Evolutionary conservation across 148 eudicot genomes (phyloP).

Genomic region (Cornus controversa): DNA sequence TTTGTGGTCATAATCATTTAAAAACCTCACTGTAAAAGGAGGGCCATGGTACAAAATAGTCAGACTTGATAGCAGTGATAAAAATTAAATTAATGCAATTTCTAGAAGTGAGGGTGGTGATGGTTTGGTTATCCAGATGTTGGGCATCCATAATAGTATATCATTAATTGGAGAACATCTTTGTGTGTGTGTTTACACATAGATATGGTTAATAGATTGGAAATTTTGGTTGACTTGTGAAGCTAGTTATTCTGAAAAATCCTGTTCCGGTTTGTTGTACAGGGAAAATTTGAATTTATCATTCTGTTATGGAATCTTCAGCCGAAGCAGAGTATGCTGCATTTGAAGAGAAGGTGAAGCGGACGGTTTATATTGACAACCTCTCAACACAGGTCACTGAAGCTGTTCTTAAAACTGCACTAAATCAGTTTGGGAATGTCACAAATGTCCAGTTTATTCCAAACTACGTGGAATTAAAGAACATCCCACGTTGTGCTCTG

Average conservation of each 20-base stretch:
- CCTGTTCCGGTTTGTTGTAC: not conserved
- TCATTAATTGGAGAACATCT: not conserved
- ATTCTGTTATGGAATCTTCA: conserved; percentile 38
- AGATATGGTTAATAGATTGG: not conserved
- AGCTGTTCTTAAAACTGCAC: conserved; percentile 52
- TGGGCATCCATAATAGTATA: not conserved
- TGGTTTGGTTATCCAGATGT: not conserved
- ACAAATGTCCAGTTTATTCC: conserved; percentile 42
- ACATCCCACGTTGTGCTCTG: conserved; percentile 44
- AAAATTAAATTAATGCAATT: too few relatives aligned
- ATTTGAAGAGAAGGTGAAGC: conserved; percentile 61
- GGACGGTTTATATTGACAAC: conserved; percentile 74
- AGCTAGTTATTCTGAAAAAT: not conserved
- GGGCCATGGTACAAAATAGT: not conserved
- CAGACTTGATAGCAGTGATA: not conserved
- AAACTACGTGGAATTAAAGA: conserved; percentile 39
- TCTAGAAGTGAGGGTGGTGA: not conserved
- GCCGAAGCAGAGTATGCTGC: conserved; percentile 52
- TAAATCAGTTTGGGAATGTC: conserved; percentile 69
- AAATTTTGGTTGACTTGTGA: not conserved
- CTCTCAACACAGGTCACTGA: conserved; percentile 63
- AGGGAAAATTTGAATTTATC: conserved; percentile 5
- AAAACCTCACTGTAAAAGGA: not conserved
- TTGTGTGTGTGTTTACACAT: not conserved
- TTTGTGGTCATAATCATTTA: not conserved